Conservation (phyloP, 2,329 filamentous ascomycete genomes). For the Penicillium sp. region DNA sequence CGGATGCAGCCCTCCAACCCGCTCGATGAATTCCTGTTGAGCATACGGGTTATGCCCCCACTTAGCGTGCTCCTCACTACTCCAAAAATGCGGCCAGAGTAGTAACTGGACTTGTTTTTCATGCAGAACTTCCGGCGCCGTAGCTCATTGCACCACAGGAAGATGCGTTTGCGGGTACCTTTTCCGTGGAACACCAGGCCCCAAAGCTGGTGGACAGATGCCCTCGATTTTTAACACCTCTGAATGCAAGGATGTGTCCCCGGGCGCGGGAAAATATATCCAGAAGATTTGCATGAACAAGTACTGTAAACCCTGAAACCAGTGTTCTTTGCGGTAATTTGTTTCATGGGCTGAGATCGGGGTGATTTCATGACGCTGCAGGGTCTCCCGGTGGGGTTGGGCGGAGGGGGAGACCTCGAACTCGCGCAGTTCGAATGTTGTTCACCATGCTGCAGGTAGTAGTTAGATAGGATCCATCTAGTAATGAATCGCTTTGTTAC, state of each 20-base stretch:
- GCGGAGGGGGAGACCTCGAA: not conserved
- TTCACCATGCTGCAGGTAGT: no score
- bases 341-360: not conserved
- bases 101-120: not conserved
- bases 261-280: not conserved
- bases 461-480: not conserved
- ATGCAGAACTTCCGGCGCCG: not conserved
- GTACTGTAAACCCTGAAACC: not conserved
- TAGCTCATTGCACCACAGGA: not conserved
- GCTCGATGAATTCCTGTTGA: not conserved
- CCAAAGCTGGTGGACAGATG: not conserved
- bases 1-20: no score
- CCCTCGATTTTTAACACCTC: not conserved
- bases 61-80: not conserved
- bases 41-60: not conserved
- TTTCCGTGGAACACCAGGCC: not conserved
- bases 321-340: not conserved
- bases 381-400: not conserved
- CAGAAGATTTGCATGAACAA: not conserved
- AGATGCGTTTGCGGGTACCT: not conserved
- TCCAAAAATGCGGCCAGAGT: constrained; percentile 1
- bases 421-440: no score
- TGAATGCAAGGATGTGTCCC: not conserved
- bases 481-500: not conserved
- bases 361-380: not conserved